phyloP scores from a whole-genome alignment of 2,329 filamentous ascomycete genomes.

The Botrytis pseudocinerea region DNA sequence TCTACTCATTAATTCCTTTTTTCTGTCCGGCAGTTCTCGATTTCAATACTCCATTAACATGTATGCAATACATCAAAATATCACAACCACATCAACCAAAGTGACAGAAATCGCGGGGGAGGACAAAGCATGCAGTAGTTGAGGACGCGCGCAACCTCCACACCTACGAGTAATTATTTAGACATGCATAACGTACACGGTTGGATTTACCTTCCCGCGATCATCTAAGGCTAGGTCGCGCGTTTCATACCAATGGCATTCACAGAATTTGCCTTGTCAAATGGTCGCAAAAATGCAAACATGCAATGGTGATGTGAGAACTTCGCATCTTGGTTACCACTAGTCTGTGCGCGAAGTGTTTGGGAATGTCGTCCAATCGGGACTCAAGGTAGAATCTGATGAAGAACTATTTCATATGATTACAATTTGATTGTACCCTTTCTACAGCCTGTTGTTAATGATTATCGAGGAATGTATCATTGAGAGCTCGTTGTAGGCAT shows the following conservation, averaged over 20 bases:
- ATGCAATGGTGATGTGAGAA: conserved; percentile 2
- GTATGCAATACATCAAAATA: conserved; percentile 1
- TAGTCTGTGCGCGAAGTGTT: conserved; percentile 23
- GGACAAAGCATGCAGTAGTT: not conserved
- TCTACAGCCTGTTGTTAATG: not conserved
- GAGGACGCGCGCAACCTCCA: not conserved
- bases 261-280: not conserved
- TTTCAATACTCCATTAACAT: not conserved
- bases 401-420: not conserved
- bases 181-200: conserved; percentile 9
- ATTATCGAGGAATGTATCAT: not conserved
- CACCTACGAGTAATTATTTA: not conserved
- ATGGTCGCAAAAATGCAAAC: not conserved
- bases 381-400: not conserved
- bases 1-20: not conserved
- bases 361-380: conserved; percentile 7
- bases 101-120: conserved; percentile 2
- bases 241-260: conserved; percentile 3
- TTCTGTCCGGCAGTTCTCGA: conserved; percentile 10
- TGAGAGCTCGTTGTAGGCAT: not conserved
- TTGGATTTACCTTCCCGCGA: not conserved
- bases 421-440: not conserved
- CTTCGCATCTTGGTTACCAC: conserved; percentile 11
- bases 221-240: not conserved
- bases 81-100: not conserved